phyloP scores from a whole-genome alignment of 768 basidiomycete species.

The Suillus bovinus region DNA sequence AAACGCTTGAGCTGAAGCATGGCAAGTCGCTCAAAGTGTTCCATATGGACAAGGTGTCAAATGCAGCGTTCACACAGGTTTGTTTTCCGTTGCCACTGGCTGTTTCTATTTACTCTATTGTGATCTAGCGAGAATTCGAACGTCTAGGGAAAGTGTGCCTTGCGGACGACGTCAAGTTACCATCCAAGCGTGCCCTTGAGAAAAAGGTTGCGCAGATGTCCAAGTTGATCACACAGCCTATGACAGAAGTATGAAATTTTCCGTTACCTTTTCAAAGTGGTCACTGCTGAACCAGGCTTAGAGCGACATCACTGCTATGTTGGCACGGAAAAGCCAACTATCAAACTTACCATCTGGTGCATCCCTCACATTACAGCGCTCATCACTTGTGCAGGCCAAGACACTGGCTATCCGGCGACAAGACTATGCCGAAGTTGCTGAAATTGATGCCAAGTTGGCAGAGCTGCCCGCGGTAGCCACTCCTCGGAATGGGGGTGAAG shows the following conservation, averaged over 20 bases:
- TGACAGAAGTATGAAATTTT: slow-evolving; percentile 71
- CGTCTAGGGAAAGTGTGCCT: slow-evolving; percentile 49
- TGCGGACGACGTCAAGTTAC: slow-evolving; percentile 60
- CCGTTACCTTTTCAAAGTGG: slow-evolving; percentile 9
- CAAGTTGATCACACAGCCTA: slow-evolving; percentile 55
- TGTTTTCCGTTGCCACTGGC: slow-evolving; percentile 24
- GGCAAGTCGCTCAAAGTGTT: slow-evolving; percentile 65
- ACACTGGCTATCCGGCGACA: slow-evolving; percentile 75
- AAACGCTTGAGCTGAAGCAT: slow-evolving; percentile 73
- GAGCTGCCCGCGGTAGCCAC: slow-evolving; percentile 38
- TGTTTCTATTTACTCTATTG: slow-evolving; percentile 6
- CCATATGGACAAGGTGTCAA: slow-evolving; percentile 87
- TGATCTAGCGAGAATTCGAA: slow-evolving; percentile 68
- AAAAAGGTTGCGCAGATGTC: slow-evolving; percentile 65
- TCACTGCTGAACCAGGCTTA: slow-evolving; percentile 33
- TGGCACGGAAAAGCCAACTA: slow-evolving; percentile 61
- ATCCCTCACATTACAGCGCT: slow-evolving; percentile 53
- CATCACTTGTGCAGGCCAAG: slow-evolving; percentile 67
- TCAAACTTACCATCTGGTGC: slow-evolving; percentile 34
- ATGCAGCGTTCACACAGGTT: slow-evolving; percentile 63
- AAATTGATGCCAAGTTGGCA: slow-evolving; percentile 66
- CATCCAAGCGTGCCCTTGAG: slow-evolving; percentile 64
- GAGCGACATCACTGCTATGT: slow-evolving; percentile 83
- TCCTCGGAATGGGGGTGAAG: slow-evolving; percentile 28
- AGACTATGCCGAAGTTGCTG: slow-evolving; percentile 61